These are phyloP conservation scores for Colletotrichum sp. DNA, from an alignment of 2,329 filamentous ascomycete species.

Conservation along the genomic window DNA sequence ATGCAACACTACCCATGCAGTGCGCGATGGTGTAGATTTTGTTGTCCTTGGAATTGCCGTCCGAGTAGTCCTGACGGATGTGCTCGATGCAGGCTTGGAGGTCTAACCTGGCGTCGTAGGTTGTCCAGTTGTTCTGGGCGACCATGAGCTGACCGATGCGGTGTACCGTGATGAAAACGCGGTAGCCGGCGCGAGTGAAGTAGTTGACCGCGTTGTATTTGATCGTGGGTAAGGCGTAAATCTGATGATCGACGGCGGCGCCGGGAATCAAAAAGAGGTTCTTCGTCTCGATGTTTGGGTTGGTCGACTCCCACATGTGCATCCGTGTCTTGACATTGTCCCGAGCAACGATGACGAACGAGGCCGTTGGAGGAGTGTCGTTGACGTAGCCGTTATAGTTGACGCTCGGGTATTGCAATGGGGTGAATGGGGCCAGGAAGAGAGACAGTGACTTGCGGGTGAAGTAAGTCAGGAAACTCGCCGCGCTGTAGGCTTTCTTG, in stretches of 20 bases:
- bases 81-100: conserved; percentile 59
- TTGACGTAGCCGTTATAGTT: conserved; percentile 58
- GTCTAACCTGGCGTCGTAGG: conserved; percentile 64
- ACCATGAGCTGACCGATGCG: conserved; percentile 60
- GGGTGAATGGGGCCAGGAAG: conserved; percentile 59
- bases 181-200: conserved; percentile 64
- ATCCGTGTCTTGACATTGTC: conserved; percentile 59
- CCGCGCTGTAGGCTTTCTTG: conserved; percentile 47
- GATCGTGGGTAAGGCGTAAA: conserved; percentile 67
- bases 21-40: conserved; percentile 64
- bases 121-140: conserved; percentile 60
- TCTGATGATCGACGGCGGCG: conserved; percentile 66
- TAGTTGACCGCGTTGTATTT: conserved; percentile 68
- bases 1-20: conserved; percentile 68
- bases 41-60: conserved; percentile 27
- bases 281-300: conserved; percentile 39
- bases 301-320: conserved; percentile 61
- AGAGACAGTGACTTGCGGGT: conserved; percentile 55
- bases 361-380: conserved; percentile 47
- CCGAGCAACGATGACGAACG: conserved; percentile 50
- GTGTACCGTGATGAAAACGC: conserved; percentile 62
- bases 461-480: conserved; percentile 61
- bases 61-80: conserved; percentile 47
- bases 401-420: conserved; percentile 58
- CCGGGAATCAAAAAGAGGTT: conserved; percentile 68